Evolutionary conservation across 306 rosid species (phyloP).

Genomic region (Hippophae rhamnoides): DNA sequence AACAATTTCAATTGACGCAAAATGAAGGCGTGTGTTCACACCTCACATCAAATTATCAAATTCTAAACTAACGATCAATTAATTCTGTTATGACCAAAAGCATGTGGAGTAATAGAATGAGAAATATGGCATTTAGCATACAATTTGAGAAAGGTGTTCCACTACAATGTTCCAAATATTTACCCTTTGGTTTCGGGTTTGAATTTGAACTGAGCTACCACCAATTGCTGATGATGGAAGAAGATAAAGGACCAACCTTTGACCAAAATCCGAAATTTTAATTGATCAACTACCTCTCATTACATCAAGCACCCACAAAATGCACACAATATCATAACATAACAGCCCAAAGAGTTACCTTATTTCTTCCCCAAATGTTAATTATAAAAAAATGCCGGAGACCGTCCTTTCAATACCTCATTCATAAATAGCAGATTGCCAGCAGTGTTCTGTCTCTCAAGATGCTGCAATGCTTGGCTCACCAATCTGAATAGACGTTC

Average conservation of each 20-base stretch:
- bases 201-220: neutral
- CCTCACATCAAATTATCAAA: too few species aligned
- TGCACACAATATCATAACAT: slow-evolving; percentile 5
- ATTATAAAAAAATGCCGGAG: neutral
- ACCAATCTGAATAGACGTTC: slow-evolving; percentile 51
- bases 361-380: slow-evolving; percentile 12
- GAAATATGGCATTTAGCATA: too few species aligned
- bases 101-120: too few species aligned
- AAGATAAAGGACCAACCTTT: neutral
- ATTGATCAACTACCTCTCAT: slow-evolving; percentile 1
- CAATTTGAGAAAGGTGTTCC: too few species aligned
- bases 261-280: neutral
- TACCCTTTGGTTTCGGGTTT: neutral
- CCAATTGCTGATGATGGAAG: neutral
- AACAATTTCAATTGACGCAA: too few species aligned
- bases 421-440: neutral
- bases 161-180: too few species aligned
- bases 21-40: too few species aligned
- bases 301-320: slow-evolving; percentile 8
- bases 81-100: too few species aligned
- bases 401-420: neutral
- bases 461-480: slow-evolving; percentile 47
- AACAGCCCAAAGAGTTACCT: slow-evolving; percentile 8
- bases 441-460: slow-evolving; percentile 2
- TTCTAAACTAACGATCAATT: too few species aligned